Conservation (phyloP, 148 eudicot genomes). For the Camellia japonica region DNA sequence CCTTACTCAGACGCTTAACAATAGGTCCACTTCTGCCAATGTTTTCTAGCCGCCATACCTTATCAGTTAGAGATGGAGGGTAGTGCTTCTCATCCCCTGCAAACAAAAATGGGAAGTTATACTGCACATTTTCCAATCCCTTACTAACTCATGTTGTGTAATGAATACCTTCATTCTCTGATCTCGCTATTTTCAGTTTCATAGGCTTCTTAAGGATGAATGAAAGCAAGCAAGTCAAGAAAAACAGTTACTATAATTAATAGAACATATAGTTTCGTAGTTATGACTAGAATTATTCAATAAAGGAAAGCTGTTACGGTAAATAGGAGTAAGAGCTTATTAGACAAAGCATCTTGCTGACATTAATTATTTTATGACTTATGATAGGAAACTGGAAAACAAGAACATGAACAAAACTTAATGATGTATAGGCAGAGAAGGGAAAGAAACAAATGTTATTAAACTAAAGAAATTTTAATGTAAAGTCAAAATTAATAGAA, state of each 20-base stretch:
- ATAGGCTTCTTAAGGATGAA: neutral
- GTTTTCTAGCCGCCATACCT: conserved; percentile 19
- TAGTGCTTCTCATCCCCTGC: conserved; percentile 26
- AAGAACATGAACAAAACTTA: neutral
- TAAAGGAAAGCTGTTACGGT: neutral
- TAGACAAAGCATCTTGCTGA: neutral
- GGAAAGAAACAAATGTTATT: no score
- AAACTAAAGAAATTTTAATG: no score
- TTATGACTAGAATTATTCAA: neutral
- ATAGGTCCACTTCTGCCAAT: conserved; percentile 19
- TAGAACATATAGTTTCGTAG: neutral
- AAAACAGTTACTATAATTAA: neutral
- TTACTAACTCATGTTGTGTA: neutral
- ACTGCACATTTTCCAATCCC: neutral
- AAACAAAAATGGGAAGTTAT: neutral
- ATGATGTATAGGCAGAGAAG: no score
- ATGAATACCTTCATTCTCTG: neutral
- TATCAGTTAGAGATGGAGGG: conserved; percentile 25
- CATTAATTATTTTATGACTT: neutral
- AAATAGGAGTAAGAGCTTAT: neutral
- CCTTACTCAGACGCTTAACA: conserved; percentile 1
- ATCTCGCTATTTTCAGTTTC: neutral
- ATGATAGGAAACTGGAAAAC: neutral
- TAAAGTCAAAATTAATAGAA: no score
- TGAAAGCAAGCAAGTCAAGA: neutral